Base-by-base conservation (phyloP, 1,139 yeast species). In the Diutina scorzettiae region DNA sequence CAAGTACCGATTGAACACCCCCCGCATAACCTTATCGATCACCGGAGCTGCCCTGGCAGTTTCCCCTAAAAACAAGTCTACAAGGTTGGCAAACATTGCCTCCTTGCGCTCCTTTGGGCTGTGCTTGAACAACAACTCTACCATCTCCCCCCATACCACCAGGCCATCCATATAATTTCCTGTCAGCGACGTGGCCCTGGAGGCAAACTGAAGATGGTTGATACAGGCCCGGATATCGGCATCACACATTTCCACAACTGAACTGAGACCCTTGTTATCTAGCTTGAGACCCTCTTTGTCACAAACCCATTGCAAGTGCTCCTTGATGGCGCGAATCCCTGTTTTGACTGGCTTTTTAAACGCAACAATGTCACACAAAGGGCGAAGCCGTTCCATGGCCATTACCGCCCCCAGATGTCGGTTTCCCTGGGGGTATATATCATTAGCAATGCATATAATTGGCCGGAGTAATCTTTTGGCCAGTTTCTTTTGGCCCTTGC, bases 381-480 rank as follows among this genome's bases (percentile, higher is more conserved):
- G 81, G 47, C 93, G 73, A 46, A 91, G 62, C 47, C 76, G 78
- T 43, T 87, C 93, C 61, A 91, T 65, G 4, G 84, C 27, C 19
- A 63, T 39, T 58, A 58, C 1, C 57, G 54, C 6, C 63, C 58
- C 25, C 50, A 51, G 12, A 52, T 45, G 5, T 53, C 46, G 6
- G 53, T 40, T 7, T 43, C 72, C 4, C 76, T 71, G 1, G 84
- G 73, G 55, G 40, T 82, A 89, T 1, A 81, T 71, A 54, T 91
- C 95, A 57, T 91, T 91, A 55, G 97, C 94, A 45, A 91, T 76
- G 41, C 95, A 91, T 43, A 91, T 84, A 18, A 91, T 86, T 1
- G 98, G 98, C 49, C 98, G 68, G 20, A 18, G 37, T 6, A 32
- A 19, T 3, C 37, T 50, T 72, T 66, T 40, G 89, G 59, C 4